Base-by-base conservation (phyloP, 208 protist genomes). In the Leptomonas pyrrhocoris region DNA sequence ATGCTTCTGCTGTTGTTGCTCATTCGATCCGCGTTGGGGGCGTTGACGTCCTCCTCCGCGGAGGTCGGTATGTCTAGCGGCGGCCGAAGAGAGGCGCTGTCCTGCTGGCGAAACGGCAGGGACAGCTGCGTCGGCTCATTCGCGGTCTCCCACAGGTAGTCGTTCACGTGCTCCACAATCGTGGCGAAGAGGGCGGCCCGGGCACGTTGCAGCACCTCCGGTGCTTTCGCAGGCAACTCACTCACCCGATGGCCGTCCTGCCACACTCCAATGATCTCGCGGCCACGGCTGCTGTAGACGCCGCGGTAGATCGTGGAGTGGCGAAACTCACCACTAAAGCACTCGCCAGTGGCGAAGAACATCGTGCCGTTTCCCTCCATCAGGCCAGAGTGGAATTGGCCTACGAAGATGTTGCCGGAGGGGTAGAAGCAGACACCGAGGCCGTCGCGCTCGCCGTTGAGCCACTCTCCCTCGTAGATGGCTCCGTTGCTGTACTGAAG, bases 321-420 rank as follows among this genome's bases (percentile, higher is more conserved):
- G 0, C 77, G 49, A 28, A 91, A 83, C 58, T 67, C 66, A 40
- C 85, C 89, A 28, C 63, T 69, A 51, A 94, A 92, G 46, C 81
- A 83, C 42, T 80, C 81, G 19, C 89, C 85, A 31, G 67, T 79
- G 13, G 76, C 55, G 46, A 84, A 82, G 56, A 94, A 76, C 59
- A 90, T 81, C 28, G 81, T 85, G 18, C 85, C 89, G 9, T 64
- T 46, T 2, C 89, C 89, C 18, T 90, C 80, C 53, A 90, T 85
- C 38, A 73, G 31, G 0, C 89, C 89, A 4, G 59, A 27, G 25
- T 40, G 46, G 34, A 91, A 94, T 50, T 83, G 62, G 0, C 89
- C 89, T 0, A 85, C 75, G 55, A 78, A 91, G 27, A 94, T 83
- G 63, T 84, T 83, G 34, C 89, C 85, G 21, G 84, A 89, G 1